These are phyloP conservation scores for Solanum pinnatisectum DNA, from an alignment of 257 asterid genomes.

Conservation along the genomic window DNA sequence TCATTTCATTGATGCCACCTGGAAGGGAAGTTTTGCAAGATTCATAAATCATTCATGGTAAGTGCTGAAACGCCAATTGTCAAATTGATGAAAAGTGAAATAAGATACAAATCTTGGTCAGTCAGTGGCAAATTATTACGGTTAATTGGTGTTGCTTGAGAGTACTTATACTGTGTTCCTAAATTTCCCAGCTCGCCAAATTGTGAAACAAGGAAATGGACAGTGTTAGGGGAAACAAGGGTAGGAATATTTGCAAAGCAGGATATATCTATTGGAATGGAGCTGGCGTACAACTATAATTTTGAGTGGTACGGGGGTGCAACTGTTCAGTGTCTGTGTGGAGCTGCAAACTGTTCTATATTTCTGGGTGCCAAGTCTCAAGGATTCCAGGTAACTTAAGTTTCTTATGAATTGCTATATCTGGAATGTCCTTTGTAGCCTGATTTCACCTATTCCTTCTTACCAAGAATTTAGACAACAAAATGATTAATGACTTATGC, in stretches of 20 bases:
- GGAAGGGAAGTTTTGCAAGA: slow-evolving; percentile 86
- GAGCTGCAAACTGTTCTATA: slow-evolving; percentile 78
- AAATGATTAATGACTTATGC: neutral
- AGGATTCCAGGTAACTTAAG: slow-evolving; percentile 70
- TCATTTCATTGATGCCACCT: slow-evolving; percentile 76
- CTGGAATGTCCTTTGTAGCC: neutral
- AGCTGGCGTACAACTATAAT: slow-evolving; percentile 77
- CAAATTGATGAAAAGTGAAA: neutral
- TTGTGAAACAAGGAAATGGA: slow-evolving; percentile 98
- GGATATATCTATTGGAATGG: slow-evolving; percentile 65
- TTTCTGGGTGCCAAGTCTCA: slow-evolving; percentile 97
- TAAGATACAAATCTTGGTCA: neutral
- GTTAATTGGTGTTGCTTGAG: neutral
- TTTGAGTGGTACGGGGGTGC: slow-evolving; percentile 98
- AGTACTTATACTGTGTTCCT: neutral
- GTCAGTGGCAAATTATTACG: neutral
- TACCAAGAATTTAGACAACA: neutral
- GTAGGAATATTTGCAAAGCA: slow-evolving; percentile 85
- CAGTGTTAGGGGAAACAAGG: slow-evolving; percentile 78
- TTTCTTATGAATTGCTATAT: neutral
- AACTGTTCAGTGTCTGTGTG: slow-evolving; percentile 85
- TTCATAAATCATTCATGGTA: slow-evolving; percentile 96
- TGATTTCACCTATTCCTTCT: neutral
- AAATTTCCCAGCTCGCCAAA: slow-evolving; percentile 64
- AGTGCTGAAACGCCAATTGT: slow-evolving; percentile 8